Conservation (phyloP, 192 early-diverging fungal species). For the Dissophora ornata region DNA sequence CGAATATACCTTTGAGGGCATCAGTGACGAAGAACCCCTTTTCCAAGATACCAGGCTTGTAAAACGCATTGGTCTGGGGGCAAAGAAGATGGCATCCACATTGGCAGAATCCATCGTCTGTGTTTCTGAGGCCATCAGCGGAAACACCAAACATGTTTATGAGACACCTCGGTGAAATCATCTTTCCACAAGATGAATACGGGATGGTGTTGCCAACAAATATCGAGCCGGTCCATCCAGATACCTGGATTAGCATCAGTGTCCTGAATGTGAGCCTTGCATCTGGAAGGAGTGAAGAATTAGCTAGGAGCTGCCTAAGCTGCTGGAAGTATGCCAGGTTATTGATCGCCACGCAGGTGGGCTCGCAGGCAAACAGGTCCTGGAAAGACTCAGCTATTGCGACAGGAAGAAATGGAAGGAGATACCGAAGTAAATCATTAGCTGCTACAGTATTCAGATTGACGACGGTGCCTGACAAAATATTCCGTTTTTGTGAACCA, state of each 20-base stretch:
- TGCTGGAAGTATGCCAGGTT: slow-evolving; percentile 5
- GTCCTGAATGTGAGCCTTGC: background rate
- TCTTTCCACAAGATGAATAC: no score
- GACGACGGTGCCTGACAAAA: no score
- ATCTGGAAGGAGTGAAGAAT: slow-evolving; percentile 23
- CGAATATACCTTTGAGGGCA: slow-evolving; percentile 53
- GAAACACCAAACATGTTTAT: slow-evolving; percentile 10
- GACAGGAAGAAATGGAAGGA: background rate
- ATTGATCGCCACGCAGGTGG: slow-evolving; percentile 27
- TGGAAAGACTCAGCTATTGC: slow-evolving; percentile 6
- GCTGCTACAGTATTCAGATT: no score
- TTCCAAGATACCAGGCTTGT: slow-evolving; percentile 46
- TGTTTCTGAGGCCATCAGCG: slow-evolving; percentile 26
- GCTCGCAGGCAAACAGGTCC: slow-evolving; percentile 37
- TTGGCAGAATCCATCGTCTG: slow-evolving; percentile 30
- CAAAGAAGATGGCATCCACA: slow-evolving; percentile 60
- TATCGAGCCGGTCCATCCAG: slow-evolving; percentile 1
- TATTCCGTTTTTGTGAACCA: no score
- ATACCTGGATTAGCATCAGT: slow-evolving; percentile 9
- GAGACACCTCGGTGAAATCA: slow-evolving; percentile 9
- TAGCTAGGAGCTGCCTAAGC: background rate
- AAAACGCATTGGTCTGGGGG: slow-evolving; percentile 57
- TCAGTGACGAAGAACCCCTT: slow-evolving; percentile 56
- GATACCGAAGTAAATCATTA: no score
- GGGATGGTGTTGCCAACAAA: no score